Evolutionary conservation across 495 filamentous ascomycete genomes (phyloP).

Genomic region (Haplographium delicatum): DNA sequence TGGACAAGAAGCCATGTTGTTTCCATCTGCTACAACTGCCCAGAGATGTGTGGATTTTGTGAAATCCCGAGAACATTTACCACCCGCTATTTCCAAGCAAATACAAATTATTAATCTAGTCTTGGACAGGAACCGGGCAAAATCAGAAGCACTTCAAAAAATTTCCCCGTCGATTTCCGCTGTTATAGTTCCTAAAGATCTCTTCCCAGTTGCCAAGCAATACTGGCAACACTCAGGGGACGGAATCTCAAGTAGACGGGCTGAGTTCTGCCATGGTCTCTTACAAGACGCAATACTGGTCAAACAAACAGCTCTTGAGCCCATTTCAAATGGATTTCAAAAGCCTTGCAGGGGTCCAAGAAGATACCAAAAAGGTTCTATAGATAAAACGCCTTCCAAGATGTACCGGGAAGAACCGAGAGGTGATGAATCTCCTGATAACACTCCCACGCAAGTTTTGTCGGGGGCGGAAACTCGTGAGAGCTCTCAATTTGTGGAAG

Average conservation of each 20-base stretch:
- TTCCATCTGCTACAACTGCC: conserved; percentile 66
- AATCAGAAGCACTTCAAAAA: conserved; percentile 40
- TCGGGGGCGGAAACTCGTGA: conserved; percentile 33
- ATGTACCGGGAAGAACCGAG: neutral
- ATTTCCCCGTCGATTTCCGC: conserved; percentile 52
- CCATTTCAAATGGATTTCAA: conserved; percentile 21
- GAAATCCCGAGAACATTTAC: conserved; percentile 43
- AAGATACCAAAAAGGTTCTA: conserved; percentile 63
- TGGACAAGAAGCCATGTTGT: conserved; percentile 68
- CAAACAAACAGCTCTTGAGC: conserved; percentile 37
- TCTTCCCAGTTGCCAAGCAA: conserved; percentile 68
- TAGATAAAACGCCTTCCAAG: conserved; percentile 30
- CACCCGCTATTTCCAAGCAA: conserved; percentile 37
- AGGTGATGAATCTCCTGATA: neutral
- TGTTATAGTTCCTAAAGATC: conserved; percentile 62
- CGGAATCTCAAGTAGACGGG: conserved; percentile 84
- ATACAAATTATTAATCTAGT: conserved; percentile 66
- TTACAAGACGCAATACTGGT: conserved; percentile 67
- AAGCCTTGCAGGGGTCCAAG: conserved; percentile 59
- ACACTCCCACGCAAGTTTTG: conserved; percentile 2
- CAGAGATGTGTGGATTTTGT: conserved; percentile 69
- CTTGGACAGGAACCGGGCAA: conserved; percentile 42
- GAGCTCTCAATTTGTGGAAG: conserved; percentile 78
- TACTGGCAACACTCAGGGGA: conserved; percentile 99
- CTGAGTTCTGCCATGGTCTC: conserved; percentile 76